A percentile compares a stretch with the other conserved stretches of the same genome.
Evolutionary conservation across 2,329 filamentous ascomycete genomes (phyloP).

Genomic region (Alternaria sp.): DNA sequence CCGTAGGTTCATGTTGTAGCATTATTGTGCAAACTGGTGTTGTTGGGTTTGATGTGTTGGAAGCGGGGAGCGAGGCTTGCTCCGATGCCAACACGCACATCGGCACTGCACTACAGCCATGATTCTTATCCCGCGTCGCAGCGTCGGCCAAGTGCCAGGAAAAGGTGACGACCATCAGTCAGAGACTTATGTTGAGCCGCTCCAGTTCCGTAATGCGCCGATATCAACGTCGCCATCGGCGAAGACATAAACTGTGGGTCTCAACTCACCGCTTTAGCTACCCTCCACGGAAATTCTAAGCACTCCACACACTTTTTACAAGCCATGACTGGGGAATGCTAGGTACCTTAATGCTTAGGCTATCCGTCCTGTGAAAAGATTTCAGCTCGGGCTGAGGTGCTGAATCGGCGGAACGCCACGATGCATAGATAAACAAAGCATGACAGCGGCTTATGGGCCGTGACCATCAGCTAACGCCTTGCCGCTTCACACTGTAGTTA

Average conservation of each 20-base stretch:
- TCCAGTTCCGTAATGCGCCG: conserved; percentile 8
- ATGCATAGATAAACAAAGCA: conserved; percentile 1
- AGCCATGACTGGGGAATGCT: not conserved
- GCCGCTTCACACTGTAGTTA: not conserved
- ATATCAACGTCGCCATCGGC: conserved; percentile 5
- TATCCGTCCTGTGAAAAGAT: not conserved
- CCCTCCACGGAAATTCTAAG: not conserved
- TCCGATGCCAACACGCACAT: conserved; percentile 3
- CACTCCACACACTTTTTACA: not conserved
- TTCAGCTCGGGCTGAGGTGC: conserved; percentile 2
- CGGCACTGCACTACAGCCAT: conserved; percentile 5
- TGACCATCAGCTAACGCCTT: conserved; percentile 3
- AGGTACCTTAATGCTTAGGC: conserved; percentile 6
- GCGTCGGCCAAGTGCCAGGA: not conserved
- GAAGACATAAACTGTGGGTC: conserved; percentile 9
- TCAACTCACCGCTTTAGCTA: conserved; percentile 19
- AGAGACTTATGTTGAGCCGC: conserved; percentile 4
- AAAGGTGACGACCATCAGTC: not conserved
- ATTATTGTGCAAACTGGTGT: not conserved
- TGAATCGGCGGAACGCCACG: conserved; percentile 13
- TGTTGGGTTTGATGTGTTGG: not conserved
- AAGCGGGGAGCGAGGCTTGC: conserved; percentile 5
- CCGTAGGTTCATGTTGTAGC: not conserved
- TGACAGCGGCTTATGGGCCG: conserved; percentile 3
- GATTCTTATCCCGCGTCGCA: conserved; percentile 14